Evolutionary conservation across 2,329 filamentous ascomycete genomes (phyloP).

Genomic region (Thermoascus crustaceus): DNA sequence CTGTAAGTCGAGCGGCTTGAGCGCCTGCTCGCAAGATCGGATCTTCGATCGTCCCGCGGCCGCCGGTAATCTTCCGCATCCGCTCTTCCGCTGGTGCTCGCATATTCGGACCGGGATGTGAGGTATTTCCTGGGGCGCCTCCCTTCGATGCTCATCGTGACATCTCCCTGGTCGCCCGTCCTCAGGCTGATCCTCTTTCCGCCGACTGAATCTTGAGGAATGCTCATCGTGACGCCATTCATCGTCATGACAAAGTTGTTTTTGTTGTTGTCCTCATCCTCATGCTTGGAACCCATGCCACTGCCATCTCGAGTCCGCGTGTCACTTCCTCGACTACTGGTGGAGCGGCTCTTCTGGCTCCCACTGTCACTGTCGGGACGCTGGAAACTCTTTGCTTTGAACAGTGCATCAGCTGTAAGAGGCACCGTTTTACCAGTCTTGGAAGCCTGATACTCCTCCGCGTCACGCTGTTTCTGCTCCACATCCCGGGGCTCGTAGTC

Average conservation of each 20-base stretch:
- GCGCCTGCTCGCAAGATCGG: conserved; percentile 29
- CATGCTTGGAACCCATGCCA: conserved; percentile 23
- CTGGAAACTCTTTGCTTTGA: conserved; percentile 22
- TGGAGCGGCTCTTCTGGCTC: conserved; percentile 34
- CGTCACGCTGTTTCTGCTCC: conserved; percentile 30
- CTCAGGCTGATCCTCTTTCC: conserved; percentile 33
- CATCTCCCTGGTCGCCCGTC: conserved; percentile 28
- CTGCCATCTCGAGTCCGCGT: conserved; percentile 26
- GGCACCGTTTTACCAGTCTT: conserved; percentile 21
- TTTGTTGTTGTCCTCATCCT: conserved; percentile 30
- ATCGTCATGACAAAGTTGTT: conserved; percentile 33
- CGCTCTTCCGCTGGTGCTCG: conserved; percentile 20
- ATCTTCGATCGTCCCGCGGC: conserved; percentile 25
- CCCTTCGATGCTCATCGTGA: conserved; percentile 33
- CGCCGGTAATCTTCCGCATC: conserved; percentile 27
- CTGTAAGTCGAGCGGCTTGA: conserved; percentile 32
- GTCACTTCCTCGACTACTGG: conserved; percentile 34
- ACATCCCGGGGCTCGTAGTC: conserved; percentile 12
- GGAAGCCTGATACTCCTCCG: conserved; percentile 34
- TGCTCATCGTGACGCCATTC: conserved; percentile 33
- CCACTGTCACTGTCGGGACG: conserved; percentile 31
- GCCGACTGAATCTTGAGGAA: conserved; percentile 27
- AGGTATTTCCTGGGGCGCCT: conserved; percentile 31
- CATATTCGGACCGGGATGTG: conserved; percentile 27
- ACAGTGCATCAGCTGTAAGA: conserved; percentile 28